These are phyloP conservation scores for Cladosporium sp. DNA, from an alignment of 2,329 filamentous ascomycete species.

Conservation along the genomic window DNA sequence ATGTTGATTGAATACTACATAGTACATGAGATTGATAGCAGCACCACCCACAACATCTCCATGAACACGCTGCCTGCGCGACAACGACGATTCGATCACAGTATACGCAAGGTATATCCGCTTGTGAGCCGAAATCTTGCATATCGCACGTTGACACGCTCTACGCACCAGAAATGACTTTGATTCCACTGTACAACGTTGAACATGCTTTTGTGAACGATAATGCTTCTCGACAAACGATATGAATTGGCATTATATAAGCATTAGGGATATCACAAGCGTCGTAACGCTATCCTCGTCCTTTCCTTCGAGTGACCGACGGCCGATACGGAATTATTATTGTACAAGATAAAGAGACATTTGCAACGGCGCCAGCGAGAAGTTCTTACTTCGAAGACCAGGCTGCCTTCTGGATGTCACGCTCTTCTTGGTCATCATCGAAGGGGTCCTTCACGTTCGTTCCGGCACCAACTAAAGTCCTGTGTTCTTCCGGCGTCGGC, in stretches of 20 bases:
- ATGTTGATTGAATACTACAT: too few species aligned
- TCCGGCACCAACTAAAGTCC: not conserved
- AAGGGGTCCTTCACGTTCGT: not conserved
- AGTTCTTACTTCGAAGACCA: slow-evolving; percentile 1
- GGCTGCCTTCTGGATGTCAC: slow-evolving; percentile 4
- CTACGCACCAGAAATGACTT: too few species aligned
- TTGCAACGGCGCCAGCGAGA: not conserved
- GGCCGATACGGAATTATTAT: too few species aligned
- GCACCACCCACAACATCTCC: too few species aligned
- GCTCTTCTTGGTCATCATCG: slow-evolving; percentile 6
- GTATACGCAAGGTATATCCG: too few species aligned
- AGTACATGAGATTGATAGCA: too few species aligned
- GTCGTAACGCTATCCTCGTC: not conserved
- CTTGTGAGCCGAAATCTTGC: too few species aligned
- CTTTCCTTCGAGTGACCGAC: not conserved
- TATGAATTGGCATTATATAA: not conserved
- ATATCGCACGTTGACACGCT: too few species aligned
- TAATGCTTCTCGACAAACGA: not conserved
- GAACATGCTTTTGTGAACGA: too few species aligned
- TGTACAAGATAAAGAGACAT: not conserved
- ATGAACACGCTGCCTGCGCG: too few species aligned
- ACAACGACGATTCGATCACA: too few species aligned
- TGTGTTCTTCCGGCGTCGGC: not conserved
- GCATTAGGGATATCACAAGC: not conserved
- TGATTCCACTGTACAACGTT: too few species aligned